Conservation (phyloP, 768 basidiomycete species). For the Leccinum fibrillosum region DNA sequence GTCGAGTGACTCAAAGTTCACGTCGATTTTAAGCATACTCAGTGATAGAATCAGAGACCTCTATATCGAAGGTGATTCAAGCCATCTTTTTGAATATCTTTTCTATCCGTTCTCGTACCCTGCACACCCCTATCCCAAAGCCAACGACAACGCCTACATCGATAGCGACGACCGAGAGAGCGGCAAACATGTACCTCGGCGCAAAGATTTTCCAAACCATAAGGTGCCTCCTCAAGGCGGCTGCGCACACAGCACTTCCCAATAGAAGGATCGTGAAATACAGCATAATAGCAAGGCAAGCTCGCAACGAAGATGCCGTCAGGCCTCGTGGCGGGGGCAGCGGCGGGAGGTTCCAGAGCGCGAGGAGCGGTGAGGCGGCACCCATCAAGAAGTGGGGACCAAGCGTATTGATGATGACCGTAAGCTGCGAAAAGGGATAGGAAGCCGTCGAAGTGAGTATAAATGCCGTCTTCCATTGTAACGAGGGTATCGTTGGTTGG, state of each 20-base stretch:
- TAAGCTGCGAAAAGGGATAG: constrained; percentile 72
- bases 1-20: too few species aligned
- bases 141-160: constrained; percentile 52
- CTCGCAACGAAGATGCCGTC: constrained; percentile 42
- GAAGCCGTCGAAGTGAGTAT: constrained; percentile 64
- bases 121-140: constrained; percentile 19
- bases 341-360: constrained; percentile 82
- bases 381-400: constrained; percentile 68
- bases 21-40: neutral
- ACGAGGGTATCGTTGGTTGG: constrained; percentile 80
- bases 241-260: constrained; percentile 68
- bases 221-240: constrained; percentile 75
- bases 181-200: constrained; percentile 86
- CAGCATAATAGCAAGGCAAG: constrained; percentile 60
- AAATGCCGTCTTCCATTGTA: constrained; percentile 97
- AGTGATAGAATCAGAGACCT: neutral
- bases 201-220: constrained; percentile 99
- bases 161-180: constrained; percentile 58
- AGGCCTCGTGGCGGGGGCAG: constrained; percentile 30
- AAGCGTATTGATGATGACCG: constrained; percentile 74
- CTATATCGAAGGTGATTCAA: neutral
- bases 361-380: constrained; percentile 67
- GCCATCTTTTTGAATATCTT: constrained; percentile 15
- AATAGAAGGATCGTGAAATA: constrained; percentile 67
- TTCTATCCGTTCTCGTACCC: constrained; percentile 22